A percentile compares a stretch with the other conserved stretches of the same genome.
phyloP scores from a whole-genome alignment of 768 basidiomycete species.

The Lentinula aciculospora region DNA sequence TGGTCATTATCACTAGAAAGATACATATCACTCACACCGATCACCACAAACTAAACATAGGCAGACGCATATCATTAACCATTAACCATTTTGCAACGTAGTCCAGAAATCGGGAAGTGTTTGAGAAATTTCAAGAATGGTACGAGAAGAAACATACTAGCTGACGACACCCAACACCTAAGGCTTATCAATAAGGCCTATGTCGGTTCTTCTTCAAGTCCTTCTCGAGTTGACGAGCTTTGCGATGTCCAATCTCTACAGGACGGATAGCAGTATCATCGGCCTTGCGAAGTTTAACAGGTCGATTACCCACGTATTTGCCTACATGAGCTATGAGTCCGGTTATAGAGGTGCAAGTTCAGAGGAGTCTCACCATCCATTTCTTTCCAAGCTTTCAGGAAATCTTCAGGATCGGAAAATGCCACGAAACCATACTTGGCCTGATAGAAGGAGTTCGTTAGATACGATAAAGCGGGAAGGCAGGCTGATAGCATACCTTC shows the following conservation, averaged over 20 bases:
- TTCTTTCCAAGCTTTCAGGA: slow-evolving; percentile 97
- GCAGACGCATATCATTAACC: too few relatives aligned
- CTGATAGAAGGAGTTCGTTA: slow-evolving; percentile 30
- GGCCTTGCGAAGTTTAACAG: slow-evolving; percentile 95
- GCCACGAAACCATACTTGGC: slow-evolving; percentile 97
- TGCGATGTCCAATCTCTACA: slow-evolving; percentile 90
- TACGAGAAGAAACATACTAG: not conserved
- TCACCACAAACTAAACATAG: too few relatives aligned
- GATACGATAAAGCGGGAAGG: not conserved
- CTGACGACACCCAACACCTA: not conserved
- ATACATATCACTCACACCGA: too few relatives aligned
- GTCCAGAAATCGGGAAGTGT: too few relatives aligned
- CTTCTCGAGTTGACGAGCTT: slow-evolving; percentile 86
- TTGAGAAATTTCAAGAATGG: not conserved
- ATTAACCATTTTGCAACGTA: too few relatives aligned
- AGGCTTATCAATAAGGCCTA: slow-evolving; percentile 66
- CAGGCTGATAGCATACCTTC: slow-evolving; percentile 51
- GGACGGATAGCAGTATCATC: slow-evolving; percentile 81
- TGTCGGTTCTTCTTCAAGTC: slow-evolving; percentile 83
- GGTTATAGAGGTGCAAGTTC: not conserved
- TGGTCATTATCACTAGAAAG: too few relatives aligned
- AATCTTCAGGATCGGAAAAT: slow-evolving; percentile 98
- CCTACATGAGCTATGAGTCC: slow-evolving; percentile 33
- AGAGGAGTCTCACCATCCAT: slow-evolving; percentile 77
- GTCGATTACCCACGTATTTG: slow-evolving; percentile 97